These are phyloP conservation scores for Sporobolomyces phaffii DNA, from an alignment of 768 basidiomycete species.

Conservation along the genomic window DNA sequence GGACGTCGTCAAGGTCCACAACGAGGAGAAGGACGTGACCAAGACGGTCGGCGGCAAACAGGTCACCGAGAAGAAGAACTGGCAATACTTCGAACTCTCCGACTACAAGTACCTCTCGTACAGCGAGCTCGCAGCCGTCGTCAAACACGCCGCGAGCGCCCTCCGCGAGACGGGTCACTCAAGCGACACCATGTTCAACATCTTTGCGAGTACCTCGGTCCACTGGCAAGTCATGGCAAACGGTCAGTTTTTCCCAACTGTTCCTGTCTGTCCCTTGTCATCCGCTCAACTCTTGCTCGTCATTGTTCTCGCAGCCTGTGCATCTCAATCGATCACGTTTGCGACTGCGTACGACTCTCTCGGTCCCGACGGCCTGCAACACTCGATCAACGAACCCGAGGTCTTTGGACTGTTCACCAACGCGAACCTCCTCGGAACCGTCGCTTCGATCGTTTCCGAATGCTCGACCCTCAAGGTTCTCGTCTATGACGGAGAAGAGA, in stretches of 20 bases:
- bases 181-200: slow-evolving; percentile 73
- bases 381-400: slow-evolving; percentile 81
- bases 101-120: slow-evolving; percentile 77
- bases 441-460: slow-evolving; percentile 64
- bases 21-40: slow-evolving; percentile 80
- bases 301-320: slow-evolving; percentile 51
- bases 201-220: slow-evolving; percentile 74
- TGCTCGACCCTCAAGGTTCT: slow-evolving; percentile 71
- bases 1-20: slow-evolving; percentile 61
- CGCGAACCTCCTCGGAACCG: slow-evolving; percentile 72
- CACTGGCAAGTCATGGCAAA: slow-evolving; percentile 81
- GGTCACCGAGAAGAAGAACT: slow-evolving; percentile 79
- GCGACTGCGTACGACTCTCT: slow-evolving; percentile 96
- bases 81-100: slow-evolving; percentile 90
- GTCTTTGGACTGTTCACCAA: slow-evolving; percentile 86
- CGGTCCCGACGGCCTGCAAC: slow-evolving; percentile 66
- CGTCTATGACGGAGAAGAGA: slow-evolving; percentile 68
- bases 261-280: not conserved
- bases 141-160: slow-evolving; percentile 63
- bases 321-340: slow-evolving; percentile 68
- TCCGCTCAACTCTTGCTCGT: not conserved
- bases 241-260: slow-evolving; percentile 31
- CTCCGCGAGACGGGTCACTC: slow-evolving; percentile 54
- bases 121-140: slow-evolving; percentile 61
- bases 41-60: slow-evolving; percentile 68